Evolutionary conservation across 345 rosid genomes (phyloP).

Genomic region (Combretum micranthum): DNA sequence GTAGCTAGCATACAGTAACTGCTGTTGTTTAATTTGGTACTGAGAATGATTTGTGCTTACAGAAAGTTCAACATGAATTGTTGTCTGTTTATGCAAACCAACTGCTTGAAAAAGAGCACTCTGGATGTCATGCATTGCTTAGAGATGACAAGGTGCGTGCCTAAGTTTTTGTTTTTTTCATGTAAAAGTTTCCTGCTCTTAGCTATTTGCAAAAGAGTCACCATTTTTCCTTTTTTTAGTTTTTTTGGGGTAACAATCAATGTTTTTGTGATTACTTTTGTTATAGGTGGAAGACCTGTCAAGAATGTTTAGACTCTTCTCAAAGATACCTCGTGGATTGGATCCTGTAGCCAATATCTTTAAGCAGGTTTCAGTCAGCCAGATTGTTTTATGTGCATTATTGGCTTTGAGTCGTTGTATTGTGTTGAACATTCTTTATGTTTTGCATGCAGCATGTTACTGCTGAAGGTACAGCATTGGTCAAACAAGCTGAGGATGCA

Average conservation of each 20-base stretch:
- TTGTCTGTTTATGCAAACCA: slow-evolving; percentile 38
- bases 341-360: slow-evolving; percentile 53
- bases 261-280: background rate
- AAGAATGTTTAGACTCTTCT: slow-evolving; percentile 64
- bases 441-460: slow-evolving; percentile 44
- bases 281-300: slow-evolving; percentile 67
- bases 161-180: background rate
- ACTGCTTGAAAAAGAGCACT: slow-evolving; percentile 51
- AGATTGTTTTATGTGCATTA: background rate
- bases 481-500: slow-evolving; percentile 70
- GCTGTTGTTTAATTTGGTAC: background rate
- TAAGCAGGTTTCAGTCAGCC: slow-evolving; percentile 35
- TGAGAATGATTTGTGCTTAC: slow-evolving; percentile 4
- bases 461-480: slow-evolving; percentile 58
- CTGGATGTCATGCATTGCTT: slow-evolving; percentile 60
- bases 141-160: slow-evolving; percentile 59
- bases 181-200: no score
- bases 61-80: slow-evolving; percentile 56
- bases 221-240: no score
- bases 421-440: background rate
- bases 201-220: no score
- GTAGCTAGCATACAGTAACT: background rate
- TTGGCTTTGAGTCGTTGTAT: background rate
- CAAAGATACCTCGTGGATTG: slow-evolving; percentile 44
- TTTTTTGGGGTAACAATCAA: no score